Conservation (phyloP, 208 protist species). For the Acanthamoeba culbertsoni region DNA sequence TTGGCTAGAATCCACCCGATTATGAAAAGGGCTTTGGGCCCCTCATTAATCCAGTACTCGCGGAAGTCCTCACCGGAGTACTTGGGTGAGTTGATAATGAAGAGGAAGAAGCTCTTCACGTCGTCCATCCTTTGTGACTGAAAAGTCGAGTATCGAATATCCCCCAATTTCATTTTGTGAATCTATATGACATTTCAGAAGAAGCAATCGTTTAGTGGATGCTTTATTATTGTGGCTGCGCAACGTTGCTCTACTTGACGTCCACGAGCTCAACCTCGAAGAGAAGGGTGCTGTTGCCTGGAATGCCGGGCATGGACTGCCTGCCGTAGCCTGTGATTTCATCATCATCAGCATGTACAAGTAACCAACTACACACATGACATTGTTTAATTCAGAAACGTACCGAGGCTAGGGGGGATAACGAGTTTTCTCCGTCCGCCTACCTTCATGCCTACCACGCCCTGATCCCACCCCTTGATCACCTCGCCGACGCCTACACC, state of each 20-base stretch:
- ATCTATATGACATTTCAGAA: too few relatives aligned
- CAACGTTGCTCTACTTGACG: background rate
- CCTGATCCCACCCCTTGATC: conserved; percentile 19
- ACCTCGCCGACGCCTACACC: conserved; percentile 22
- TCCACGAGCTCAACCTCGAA: conserved; percentile 21
- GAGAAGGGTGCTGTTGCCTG: conserved; percentile 26
- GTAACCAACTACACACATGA: too few relatives aligned
- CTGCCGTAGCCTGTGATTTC: conserved; percentile 29
- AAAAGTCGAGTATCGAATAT: too few relatives aligned
- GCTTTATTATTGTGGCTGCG: too few relatives aligned
- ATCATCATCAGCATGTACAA: too few relatives aligned
- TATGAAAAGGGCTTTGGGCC: conserved; percentile 68
- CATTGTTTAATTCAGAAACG: too few relatives aligned
- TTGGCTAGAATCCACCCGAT: conserved; percentile 64
- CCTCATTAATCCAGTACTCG: conserved; percentile 72
- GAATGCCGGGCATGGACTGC: background rate
- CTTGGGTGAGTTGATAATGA: conserved; percentile 8
- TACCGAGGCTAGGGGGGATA: background rate
- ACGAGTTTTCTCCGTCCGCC: conserved; percentile 10
- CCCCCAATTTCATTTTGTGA: too few relatives aligned
- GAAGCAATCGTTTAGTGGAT: too few relatives aligned
- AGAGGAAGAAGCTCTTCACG: background rate
- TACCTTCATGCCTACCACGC: conserved; percentile 3
- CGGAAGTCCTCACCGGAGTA: conserved; percentile 20
- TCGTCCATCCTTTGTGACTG: conserved; percentile 18